Evolutionary conservation across 2,329 filamentous ascomycete genomes (phyloP), one percentile per base, ranked within the genome.

Genomic region (Tolypocladium album): DNA sequence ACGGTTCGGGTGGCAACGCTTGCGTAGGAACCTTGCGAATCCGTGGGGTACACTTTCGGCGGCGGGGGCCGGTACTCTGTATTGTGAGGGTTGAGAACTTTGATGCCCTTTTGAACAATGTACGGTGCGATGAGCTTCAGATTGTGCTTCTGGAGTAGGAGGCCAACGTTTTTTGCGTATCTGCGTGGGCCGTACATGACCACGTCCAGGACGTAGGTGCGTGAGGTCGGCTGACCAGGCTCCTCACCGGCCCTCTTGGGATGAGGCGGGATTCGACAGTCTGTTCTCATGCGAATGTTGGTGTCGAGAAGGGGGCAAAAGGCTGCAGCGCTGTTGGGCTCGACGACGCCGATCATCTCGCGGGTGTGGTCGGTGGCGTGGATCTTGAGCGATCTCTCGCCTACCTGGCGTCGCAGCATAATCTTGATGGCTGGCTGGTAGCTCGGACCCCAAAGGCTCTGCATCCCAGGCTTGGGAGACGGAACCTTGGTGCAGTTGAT

Each of bases 161-260:
- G 82, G 2, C 90, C 92, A 45, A 97, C 82, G 12, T 80, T 77
- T 13, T 78, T 78, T 3, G 83, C 86, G 62, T 83, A 82, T 60
- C 84, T 87, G 43, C 86, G 79, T 8, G 89, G 87, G 0, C 90
- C 91, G 67, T 94, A 97, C 9, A 97, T 70, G 66, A 90, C 90
- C 34, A 96, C 77, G 27, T 89, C 85, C 34, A 93, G 78, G 15
- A 78, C 78, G 62, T 88, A 86, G 2, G 78, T 73, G 24, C 79
- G 76, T 1, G 89, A 91, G 3, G 82, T 83, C 0, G 78, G 71
- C 59, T 82, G 76, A 42, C 90, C 89, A 20, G 83, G 78, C 42
- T 78, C 76, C 66, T 97, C 90, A n/a, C 79, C 81, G 0, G 78
- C 75, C 56, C 78, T 76, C 67, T 84, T 88, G 50, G 79, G 82